These are phyloP conservation scores for Cucumis variabilis DNA, from an alignment of 331 rosid genomes.

Conservation along the genomic window DNA sequence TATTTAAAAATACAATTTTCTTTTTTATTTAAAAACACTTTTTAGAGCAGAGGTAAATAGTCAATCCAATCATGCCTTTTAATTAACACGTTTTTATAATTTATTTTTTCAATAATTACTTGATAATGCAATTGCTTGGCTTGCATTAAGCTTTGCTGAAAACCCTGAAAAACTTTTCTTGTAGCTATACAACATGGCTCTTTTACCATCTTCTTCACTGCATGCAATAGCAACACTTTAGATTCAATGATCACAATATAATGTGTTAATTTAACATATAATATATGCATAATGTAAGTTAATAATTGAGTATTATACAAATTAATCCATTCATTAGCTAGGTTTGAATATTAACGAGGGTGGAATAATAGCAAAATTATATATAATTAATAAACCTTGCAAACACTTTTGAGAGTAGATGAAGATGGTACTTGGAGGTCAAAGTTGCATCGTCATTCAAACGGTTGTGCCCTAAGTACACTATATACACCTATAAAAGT, in stretches of 20 bases:
- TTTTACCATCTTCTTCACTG: conserved; percentile 54
- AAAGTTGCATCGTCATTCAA: conserved; percentile 43
- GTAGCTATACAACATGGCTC: conserved; percentile 64
- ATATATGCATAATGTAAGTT: not conserved
- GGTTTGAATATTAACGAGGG: too few species aligned
- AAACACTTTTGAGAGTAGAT: conserved; percentile 57
- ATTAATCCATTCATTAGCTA: too few species aligned
- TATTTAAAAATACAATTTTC: too few species aligned
- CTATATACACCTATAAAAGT: conserved; percentile 51
- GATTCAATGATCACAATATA: not conserved
- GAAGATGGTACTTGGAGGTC: conserved; percentile 48
- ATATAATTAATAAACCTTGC: conserved; percentile 42
- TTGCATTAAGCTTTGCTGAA: conserved; percentile 58
- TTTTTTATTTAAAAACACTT: too few species aligned
- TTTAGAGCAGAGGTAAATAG: too few species aligned
- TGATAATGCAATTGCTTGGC: conserved; percentile 54
- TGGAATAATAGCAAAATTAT: too few species aligned
- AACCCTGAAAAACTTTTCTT: conserved; percentile 65
- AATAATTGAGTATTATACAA: too few species aligned
- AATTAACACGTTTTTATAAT: too few species aligned
- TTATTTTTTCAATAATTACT: conserved; percentile 26
- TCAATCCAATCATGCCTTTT: too few species aligned
- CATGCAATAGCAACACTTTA: conserved; percentile 11
- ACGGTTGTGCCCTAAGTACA: conserved; percentile 54
- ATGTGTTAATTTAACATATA: not conserved